Evolutionary conservation across 257 asterid species (phyloP), one percentile per base, ranked within the genome.

Genomic region (Scutellaria minor): DNA sequence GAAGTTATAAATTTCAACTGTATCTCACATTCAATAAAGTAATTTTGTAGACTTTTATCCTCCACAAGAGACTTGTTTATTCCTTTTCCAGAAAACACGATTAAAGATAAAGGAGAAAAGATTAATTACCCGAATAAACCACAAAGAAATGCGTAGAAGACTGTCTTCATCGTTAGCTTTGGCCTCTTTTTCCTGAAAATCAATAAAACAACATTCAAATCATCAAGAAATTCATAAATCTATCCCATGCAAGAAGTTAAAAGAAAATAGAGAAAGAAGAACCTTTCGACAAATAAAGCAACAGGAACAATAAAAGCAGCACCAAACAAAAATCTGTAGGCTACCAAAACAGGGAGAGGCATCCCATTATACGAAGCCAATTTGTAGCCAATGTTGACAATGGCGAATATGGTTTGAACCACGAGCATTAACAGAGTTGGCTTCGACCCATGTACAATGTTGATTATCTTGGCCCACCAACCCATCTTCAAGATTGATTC

Each of bases 331-430:
- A 81, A 87, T n/a, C 96, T 78, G 66, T 90, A 90, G 66, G 65
- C 76, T 7, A 82, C 82, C 68, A 82, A 48, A 42, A 90, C 56
- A 1, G 90, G 70, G 15, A 72, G 56, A 37, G 78, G 83, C 91
- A 87, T 86, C 6, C 93, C 97, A 35, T 87, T 91, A 4, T 81
- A 79, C 0, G 84, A 61, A 10, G 96, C 89, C n/a, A 88, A 64
- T 63, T 88, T 88, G 54, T 75, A 84, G 7, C 80, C 42, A 1
- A 90, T 31, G 13, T 74, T 88, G n/a, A 86, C 86, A 4, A 83
- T 56, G 0, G 87, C 52, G 4, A 83, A 52, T 39, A 82, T 22
- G 0, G 61, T 5, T 68, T 85, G 90, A 24, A 66, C 86, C 58
- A 80, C 0, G 4, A 84, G 35, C 96, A 91, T 89, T 0, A 89